Percentiles rank a stretch among this genome's conserved stretches.
phyloP scores from a whole-genome alignment of 192 early-diverging fungal genomes.

The Funneliformis mosseae region DNA sequence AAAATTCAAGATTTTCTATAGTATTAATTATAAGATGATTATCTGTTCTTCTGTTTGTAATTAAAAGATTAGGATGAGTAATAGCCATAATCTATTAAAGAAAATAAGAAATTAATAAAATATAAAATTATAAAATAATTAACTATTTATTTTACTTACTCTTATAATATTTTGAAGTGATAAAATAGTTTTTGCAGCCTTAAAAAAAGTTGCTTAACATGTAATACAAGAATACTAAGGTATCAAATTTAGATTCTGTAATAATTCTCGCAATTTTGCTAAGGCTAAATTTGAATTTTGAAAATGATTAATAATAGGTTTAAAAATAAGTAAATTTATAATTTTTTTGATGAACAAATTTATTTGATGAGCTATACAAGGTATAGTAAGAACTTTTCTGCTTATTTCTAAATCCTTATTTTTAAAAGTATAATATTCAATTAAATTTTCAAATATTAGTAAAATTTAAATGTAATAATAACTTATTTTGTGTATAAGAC shows the following conservation, averaged over 20 bases:
- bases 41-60: too few relatives aligned
- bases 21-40: not conserved
- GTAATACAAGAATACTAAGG: not conserved
- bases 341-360: not conserved
- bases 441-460: too few relatives aligned
- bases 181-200: not conserved
- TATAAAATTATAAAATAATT: too few relatives aligned
- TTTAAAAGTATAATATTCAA: too few relatives aligned
- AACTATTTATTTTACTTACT: not conserved
- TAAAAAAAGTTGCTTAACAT: not conserved
- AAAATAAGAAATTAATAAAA: too few relatives aligned
- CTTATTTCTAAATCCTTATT: too few relatives aligned
- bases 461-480: not conserved
- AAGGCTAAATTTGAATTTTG: too few relatives aligned
- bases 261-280: too few relatives aligned
- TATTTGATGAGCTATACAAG: slow-evolving; percentile 1
- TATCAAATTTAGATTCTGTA: not conserved
- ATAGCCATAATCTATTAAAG: too few relatives aligned
- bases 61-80: too few relatives aligned
- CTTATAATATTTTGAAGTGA: not conserved
- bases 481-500: not conserved
- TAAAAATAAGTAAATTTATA: not conserved
- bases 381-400: too few relatives aligned
- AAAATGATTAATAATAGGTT: too few relatives aligned
- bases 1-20: not conserved